Evolutionary conservation across 2,329 filamentous ascomycete species (phyloP), one percentile per base, ranked within the genome.

Genomic region (Colletotrichum aenigma): DNA sequence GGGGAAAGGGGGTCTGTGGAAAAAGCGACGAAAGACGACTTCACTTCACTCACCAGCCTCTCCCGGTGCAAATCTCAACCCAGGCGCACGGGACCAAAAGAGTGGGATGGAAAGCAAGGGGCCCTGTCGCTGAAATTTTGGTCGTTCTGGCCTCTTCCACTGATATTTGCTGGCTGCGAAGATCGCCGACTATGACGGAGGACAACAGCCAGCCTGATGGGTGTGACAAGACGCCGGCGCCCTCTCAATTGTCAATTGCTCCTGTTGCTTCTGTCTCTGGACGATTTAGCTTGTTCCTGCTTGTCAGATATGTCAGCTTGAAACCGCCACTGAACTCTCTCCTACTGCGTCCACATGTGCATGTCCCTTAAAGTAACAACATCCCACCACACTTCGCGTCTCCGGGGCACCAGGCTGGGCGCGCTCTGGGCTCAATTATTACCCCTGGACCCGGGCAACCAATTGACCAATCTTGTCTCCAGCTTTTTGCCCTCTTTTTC

Each of bases 391-490:
- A 8, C 61, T 38, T 16, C 21, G 7, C 8, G 61, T 18, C 30
- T 36, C 36, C 58, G 21, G 58, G 58, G 18, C 58, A 36, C 32
- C 30, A 62, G 58, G 58, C 61, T 18, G 61, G 61, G 32, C 43
- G 43, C 43, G n/a, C 61, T 38, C 61, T 64, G 61, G 21, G 7
- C 21, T 43, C 32, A 66, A 26, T 48, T 30, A 62, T 43, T 62
- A 62, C 62, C 73, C 69, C 70, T 68, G 73, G 70, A 15, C 28
- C 30, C 30, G 28, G 48, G 30, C 62, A 30, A 24, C 58, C 73
- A 28, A 75, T 65, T 75, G 73, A 28, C 64, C 73, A 75, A 75
- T 69, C 43, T 32, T 43, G 55, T 32, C 34, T 65, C 38, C 69
- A 67, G 64, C 7, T 21, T 24, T 21, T 10, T 56, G 28, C 55